Percentiles rank a stretch among this genome's conserved stretches.
Evolutionary conservation across 495 filamentous ascomycete genomes (phyloP).

Genomic region (Cercophora scortea): DNA sequence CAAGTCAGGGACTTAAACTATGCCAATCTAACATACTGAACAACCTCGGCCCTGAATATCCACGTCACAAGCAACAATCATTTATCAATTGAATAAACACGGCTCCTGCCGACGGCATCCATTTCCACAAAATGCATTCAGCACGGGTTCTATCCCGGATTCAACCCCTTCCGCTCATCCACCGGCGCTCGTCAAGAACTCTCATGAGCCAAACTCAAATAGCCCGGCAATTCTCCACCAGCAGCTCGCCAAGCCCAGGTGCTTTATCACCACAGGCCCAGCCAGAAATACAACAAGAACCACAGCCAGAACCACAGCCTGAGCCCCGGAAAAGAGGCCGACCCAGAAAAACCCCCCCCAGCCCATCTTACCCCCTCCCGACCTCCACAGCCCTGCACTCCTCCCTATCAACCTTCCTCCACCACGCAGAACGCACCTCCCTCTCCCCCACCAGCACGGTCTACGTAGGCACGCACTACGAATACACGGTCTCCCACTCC

Average conservation of each 20-base stretch:
- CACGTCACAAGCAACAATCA: too few species aligned
- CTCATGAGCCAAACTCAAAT: neutral
- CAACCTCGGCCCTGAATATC: too few species aligned
- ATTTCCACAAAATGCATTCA: too few species aligned
- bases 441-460: constrained; percentile 43
- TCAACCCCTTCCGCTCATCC: too few species aligned
- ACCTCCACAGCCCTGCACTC: constrained; percentile 47
- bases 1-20: too few species aligned
- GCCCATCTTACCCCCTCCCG: constrained; percentile 30
- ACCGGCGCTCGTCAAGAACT: too few species aligned
- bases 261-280: neutral
- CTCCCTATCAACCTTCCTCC: constrained; percentile 62
- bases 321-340: neutral
- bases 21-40: too few species aligned
- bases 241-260: neutral
- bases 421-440: constrained; percentile 54
- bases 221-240: neutral
- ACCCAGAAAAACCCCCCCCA: neutral
- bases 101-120: too few species aligned
- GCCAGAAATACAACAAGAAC: neutral
- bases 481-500: constrained; percentile 62
- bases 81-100: too few species aligned
- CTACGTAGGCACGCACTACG: constrained; percentile 59
- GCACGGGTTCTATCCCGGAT: too few species aligned
- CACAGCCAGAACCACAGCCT: neutral